Base-by-base conservation (phyloP, 2,329 filamentous ascomycete species). In the Akanthomyces dipterigenus region DNA sequence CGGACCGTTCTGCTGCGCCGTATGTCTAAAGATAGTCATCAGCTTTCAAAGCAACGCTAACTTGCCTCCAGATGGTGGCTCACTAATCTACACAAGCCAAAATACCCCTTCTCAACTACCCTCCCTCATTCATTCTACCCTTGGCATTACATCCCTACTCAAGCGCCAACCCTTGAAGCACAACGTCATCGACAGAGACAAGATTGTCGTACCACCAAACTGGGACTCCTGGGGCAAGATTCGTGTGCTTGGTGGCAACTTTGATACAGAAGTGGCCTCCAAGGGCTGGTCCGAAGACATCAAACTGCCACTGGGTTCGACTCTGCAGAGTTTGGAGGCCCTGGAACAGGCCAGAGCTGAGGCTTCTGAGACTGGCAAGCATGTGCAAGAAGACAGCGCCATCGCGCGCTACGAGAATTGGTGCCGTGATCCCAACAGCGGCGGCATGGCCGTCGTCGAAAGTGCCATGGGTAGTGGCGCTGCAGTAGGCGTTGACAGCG, bases 141-240 rank as follows among this genome's bases (percentile, higher is more conserved):
- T 97, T 20, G 90, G 90, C 59, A 93, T 96, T 72, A 91, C 90
- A 63, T 96, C 90, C 24, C 82, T 95, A 22, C 78, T 96, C 20
- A 91, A 91, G 73, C 85, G 87, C 64, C 84, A 91, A 69, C 85
- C 88, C 26, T 81, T 96, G 26, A 95, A 91, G 75, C 89, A 93
- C 72, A 96, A 96, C 68, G 90, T 96, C 63, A 95, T 96, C 66
- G 95, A 95, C 76, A 84, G 93, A 63, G 93, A 96, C 73, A 96
- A 96, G 80, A 93, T 99, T 60, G 82, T 97, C 5, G 90, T 99
- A 0, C 93, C 93, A 1, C 89, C 93, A 18, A 97, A 97, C 73
- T 99, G 95, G 95, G 95, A 99, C 74, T 97, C 93, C 0, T 97
- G 92, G 90, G 93, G 92, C 63, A 99, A 98, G 76, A 97, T 99